Evolutionary conservation across 2,329 filamentous ascomycete genomes (phyloP), one percentile per base, ranked within the genome.

Genomic region (Didymella glomerata): DNA sequence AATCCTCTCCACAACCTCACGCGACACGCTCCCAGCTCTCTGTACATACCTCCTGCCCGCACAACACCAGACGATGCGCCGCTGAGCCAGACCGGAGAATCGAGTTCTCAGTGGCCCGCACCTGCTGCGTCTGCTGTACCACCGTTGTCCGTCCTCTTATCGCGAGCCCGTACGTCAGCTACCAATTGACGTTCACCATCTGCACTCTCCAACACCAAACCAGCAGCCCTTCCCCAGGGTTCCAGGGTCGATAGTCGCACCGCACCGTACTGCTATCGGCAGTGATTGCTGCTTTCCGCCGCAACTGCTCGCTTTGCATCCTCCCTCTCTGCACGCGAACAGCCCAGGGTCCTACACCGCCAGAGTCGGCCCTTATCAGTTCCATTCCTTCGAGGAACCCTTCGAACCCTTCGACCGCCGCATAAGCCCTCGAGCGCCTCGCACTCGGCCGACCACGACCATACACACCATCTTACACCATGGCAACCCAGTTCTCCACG

Each of bases 401-500:
- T 40, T 50, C 38, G 24, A 38, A 28, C 13, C 46, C 45, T 55
- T 10, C 30, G 40, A 50, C 46, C 57, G 40, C 50, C 34, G 60
- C 62, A 62, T 59, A 50, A 53, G 42, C 48, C 34, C 36, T 38
- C 57, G 41, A 38, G 45, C 25, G 48, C 50, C 45, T 48, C 44
- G 18, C 22, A 47, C 18, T 32, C 38, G 16, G 28, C 49, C 52
- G 9, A 14, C 47, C 38, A 49, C 45, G 48, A 24, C 24, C 32
- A 6, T 27, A 24, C 36, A 49, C 54, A 2, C 13, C 42, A 45
- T 7, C 24, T 5, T 36, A 22, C 18, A 67, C 48, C 63, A 77
- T 77, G 75, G 74, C 75, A 56, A 72, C 74, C 54, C 70, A 74
- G 41, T 72, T 74, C 61, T 73, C 72, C 1, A 68, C 68, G 36